A percentile compares a stretch with the other conserved stretches of the same genome.
These are phyloP conservation scores for Fusarium heterosporum DNA, from an alignment of 2,329 filamentous ascomycete genomes.

Conservation along the genomic window DNA sequence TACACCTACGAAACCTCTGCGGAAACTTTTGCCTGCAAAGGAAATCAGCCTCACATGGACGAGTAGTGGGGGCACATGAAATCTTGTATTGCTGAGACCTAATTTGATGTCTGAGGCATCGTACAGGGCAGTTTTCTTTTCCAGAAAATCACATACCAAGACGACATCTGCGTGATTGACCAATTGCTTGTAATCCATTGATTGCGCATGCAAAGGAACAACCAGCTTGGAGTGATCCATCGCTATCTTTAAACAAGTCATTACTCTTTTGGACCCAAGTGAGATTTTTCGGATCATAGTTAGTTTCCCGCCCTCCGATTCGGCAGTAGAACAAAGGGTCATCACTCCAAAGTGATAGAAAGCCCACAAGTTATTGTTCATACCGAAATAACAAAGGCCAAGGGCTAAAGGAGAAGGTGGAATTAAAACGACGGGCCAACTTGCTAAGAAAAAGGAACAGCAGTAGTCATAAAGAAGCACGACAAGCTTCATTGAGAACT, in stretches of 20 bases:
- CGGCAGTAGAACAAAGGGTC: constrained; percentile 10
- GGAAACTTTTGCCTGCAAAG: neutral
- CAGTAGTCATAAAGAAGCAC: neutral
- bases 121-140: neutral
- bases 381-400: neutral
- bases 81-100: neutral
- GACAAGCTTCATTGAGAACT: neutral
- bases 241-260: neutral
- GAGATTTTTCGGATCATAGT: neutral
- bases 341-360: neutral
- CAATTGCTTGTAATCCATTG: constrained; percentile 7
- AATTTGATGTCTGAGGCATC: neutral
- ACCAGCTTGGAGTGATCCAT: neutral
- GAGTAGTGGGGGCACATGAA: neutral
- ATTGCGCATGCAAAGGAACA: constrained; percentile 1
- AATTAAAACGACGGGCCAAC: neutral
- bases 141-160: neutral
- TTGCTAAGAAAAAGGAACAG: neutral
- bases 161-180: neutral
- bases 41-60: neutral
- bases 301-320: neutral
- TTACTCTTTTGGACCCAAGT: neutral
- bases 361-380: neutral
- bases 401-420: neutral
- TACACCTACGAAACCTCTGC: neutral